phyloP scores from a whole-genome alignment of 805 yeast species.

The Candida boleticola region DNA sequence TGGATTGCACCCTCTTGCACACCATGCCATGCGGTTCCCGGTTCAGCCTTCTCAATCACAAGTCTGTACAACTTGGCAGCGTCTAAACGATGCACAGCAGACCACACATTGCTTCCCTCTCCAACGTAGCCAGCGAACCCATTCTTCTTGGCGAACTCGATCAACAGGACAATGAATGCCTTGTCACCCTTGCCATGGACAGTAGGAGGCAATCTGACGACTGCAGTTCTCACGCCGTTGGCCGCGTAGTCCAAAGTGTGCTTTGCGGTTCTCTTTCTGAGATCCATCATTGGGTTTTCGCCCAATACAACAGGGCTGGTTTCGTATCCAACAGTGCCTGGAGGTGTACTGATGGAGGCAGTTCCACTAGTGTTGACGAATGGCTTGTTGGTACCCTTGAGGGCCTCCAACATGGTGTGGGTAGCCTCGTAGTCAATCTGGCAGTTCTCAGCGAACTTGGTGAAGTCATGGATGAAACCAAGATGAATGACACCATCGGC shows the following conservation, averaged over 20 bases:
- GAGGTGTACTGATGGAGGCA: slow-evolving; percentile 6
- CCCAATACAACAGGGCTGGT: neutral
- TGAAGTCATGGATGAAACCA: slow-evolving; percentile 33
- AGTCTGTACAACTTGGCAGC: slow-evolving; percentile 24
- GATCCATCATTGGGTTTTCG: neutral
- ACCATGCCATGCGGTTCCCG: slow-evolving; percentile 9
- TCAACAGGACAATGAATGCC: slow-evolving; percentile 20
- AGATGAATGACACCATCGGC: slow-evolving; percentile 38
- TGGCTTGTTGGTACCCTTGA: slow-evolving; percentile 25
- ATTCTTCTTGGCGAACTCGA: slow-evolving; percentile 26
- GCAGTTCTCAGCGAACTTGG: slow-evolving; percentile 13
- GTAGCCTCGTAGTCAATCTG: slow-evolving; percentile 24
- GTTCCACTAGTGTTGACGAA: slow-evolving; percentile 25
- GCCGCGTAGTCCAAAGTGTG: slow-evolving; percentile 11
- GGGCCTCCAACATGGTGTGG: slow-evolving; percentile 22
- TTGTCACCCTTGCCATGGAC: slow-evolving; percentile 31
- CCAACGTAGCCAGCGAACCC: slow-evolving; percentile 35
- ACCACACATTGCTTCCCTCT: slow-evolving; percentile 29
- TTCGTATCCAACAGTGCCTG: slow-evolving; percentile 5
- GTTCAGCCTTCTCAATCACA: slow-evolving; percentile 10
- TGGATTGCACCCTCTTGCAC: slow-evolving; percentile 17
- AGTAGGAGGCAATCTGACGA: slow-evolving; percentile 28
- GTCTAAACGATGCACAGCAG: slow-evolving; percentile 29
- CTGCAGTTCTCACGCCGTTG: slow-evolving; percentile 20
- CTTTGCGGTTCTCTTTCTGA: slow-evolving; percentile 8